Percentiles rank a stretch among this genome's conserved stretches.
phyloP scores from a whole-genome alignment of 106 monocot genomes.

The Dendrobium huoshanense region DNA sequence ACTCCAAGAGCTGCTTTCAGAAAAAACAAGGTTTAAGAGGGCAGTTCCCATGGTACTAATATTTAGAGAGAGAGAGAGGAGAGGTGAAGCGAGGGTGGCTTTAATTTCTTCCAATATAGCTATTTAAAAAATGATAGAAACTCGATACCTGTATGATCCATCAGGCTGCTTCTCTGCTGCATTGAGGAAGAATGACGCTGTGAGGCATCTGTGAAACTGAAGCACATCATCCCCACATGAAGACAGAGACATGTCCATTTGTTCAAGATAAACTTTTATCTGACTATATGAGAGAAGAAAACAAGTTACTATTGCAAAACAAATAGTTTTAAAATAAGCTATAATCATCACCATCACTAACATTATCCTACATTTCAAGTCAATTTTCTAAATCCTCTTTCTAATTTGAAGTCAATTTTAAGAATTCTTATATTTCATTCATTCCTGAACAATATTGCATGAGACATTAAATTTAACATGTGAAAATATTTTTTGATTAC shows the following conservation, averaged over 20 bases:
- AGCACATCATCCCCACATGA: constrained; percentile 84
- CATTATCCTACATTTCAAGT: background rate
- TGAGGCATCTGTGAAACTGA: constrained; percentile 79
- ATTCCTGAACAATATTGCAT: no score
- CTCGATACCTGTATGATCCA: constrained; percentile 75
- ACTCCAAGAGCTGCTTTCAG: no score
- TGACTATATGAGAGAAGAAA: constrained; percentile 37
- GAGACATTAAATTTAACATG: no score
- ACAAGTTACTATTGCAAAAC: background rate
- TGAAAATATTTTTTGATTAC: no score
- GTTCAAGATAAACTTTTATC: constrained; percentile 61
- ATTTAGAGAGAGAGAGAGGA: no score
- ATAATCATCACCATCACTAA: background rate
- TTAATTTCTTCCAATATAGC: background rate
- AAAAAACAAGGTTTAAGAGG: no score
- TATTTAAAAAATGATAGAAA: background rate
- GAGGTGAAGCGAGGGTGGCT: background rate
- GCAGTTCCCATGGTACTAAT: no score
- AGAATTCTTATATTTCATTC: no score
- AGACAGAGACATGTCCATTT: constrained; percentile 64
- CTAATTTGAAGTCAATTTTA: background rate
- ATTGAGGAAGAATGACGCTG: constrained; percentile 90
- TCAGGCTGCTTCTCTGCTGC: constrained; percentile 82
- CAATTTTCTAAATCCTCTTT: background rate
- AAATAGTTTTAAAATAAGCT: background rate